A percentile compares a stretch with the other conserved stretches of the same genome.
phyloP scores from a whole-genome alignment of 768 basidiomycete species.

The Kwoniella pini region DNA sequence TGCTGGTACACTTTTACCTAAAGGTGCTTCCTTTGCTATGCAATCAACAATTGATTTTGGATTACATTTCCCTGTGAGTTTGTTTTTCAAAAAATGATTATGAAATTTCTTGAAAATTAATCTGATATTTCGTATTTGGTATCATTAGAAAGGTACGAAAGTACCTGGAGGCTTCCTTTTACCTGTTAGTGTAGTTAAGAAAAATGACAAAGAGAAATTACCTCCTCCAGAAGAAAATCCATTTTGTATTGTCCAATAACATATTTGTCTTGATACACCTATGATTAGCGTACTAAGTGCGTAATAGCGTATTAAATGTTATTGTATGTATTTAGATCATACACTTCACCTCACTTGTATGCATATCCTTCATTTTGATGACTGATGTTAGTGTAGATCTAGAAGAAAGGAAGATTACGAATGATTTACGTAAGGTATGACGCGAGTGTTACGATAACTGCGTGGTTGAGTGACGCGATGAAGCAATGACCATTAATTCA shows the following conservation, averaged over 20 bases:
- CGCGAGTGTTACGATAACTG: neutral
- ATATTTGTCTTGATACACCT: neutral
- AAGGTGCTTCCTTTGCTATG: conserved; percentile 49
- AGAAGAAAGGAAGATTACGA: conserved; percentile 25
- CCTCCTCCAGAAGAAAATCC: conserved; percentile 24
- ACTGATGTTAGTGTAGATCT: neutral
- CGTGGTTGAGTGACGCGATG: neutral
- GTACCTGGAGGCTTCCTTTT: conserved; percentile 49
- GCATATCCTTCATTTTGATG: too few relatives aligned
- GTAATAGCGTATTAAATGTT: too few relatives aligned
- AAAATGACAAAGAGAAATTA: conserved; percentile 13
- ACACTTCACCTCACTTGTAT: neutral
- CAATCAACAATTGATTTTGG: conserved; percentile 49
- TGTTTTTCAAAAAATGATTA: neutral
- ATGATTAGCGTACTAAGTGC: neutral
- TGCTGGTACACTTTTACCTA: conserved; percentile 46
- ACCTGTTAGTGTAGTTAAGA: conserved; percentile 45
- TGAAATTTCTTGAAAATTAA: too few relatives aligned
- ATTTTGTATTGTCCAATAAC: conserved; percentile 33
- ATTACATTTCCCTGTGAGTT: conserved; percentile 47
- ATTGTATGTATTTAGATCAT: too few relatives aligned
- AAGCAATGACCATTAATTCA: conserved; percentile 2
- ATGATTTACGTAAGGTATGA: conserved; percentile 19
- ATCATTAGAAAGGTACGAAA: conserved; percentile 41
- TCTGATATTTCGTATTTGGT: conserved; percentile 10